Percentiles rank a stretch among this genome's conserved stretches.
These are phyloP conservation scores for Candida gigantensis DNA, from an alignment of 1,139 yeast species.

Conservation along the genomic window DNA sequence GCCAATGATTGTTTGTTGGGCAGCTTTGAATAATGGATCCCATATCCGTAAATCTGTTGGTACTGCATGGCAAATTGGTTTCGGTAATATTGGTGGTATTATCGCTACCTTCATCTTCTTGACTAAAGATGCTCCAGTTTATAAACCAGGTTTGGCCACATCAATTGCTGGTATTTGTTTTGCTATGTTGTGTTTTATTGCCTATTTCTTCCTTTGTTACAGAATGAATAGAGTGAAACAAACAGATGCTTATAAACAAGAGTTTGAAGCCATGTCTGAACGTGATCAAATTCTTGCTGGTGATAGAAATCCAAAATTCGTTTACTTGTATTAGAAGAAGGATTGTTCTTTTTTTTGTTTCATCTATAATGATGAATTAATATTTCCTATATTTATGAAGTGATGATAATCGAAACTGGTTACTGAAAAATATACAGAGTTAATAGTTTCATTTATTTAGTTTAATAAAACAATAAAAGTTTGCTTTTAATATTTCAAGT, in stretches of 20 bases:
- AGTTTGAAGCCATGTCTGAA: slow-evolving; percentile 48
- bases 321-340: slow-evolving; percentile 31
- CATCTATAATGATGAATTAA: background rate
- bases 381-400: too few relatives aligned
- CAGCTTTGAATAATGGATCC: slow-evolving; percentile 65
- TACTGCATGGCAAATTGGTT: slow-evolving; percentile 76
- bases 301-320: slow-evolving; percentile 65
- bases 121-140: slow-evolving; percentile 57
- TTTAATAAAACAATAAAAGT: too few relatives aligned
- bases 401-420: too few relatives aligned
- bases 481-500: too few relatives aligned
- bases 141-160: slow-evolving; percentile 55
- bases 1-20: slow-evolving; percentile 79
- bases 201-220: slow-evolving; percentile 43
- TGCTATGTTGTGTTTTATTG: slow-evolving; percentile 45
- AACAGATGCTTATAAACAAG: slow-evolving; percentile 34
- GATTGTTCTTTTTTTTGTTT: background rate
- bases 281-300: slow-evolving; percentile 56
- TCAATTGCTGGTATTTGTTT: slow-evolving; percentile 55
- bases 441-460: too few relatives aligned
- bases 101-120: slow-evolving; percentile 66
- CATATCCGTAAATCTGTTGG: slow-evolving; percentile 72
- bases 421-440: too few relatives aligned
- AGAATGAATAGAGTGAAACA: slow-evolving; percentile 47
- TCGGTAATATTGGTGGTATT: slow-evolving; percentile 84